phyloP scores from a whole-genome alignment of 148 eudicot species.

The Euryodendron excelsum region DNA sequence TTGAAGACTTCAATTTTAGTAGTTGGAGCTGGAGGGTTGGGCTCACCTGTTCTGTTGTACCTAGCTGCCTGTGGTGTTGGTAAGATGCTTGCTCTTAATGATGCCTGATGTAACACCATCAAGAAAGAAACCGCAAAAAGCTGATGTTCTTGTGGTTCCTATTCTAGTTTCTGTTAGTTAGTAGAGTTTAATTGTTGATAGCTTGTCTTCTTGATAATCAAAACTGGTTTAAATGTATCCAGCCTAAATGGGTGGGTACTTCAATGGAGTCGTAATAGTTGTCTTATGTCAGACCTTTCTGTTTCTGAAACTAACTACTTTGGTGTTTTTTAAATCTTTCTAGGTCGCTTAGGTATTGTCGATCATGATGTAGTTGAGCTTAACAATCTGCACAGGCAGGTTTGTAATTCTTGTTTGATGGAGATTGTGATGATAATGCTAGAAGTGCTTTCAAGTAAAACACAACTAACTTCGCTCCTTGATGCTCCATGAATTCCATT shows the following conservation, averaged over 20 bases:
- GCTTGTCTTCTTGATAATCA: not conserved
- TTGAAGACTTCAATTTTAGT: conserved; percentile 80
- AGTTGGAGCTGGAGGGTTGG: conserved; percentile 98
- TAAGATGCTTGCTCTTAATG: conserved; percentile 27
- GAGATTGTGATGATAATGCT: not conserved
- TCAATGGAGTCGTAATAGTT: not conserved
- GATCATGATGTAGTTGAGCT: conserved; percentile 99
- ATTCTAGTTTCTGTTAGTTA: not conserved
- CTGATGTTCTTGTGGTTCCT: not conserved
- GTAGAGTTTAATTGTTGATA: not conserved
- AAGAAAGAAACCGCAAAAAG: conserved; percentile 1
- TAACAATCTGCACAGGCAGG: conserved; percentile 99
- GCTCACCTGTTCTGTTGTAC: conserved; percentile 90
- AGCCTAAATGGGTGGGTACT: not conserved
- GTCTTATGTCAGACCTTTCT: not conserved
- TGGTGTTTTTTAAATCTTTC: conserved; percentile 7
- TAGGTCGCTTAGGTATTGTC: conserved; percentile 88
- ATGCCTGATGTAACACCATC: not conserved
- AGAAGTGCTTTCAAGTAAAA: not conserved
- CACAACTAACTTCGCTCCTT: not conserved
- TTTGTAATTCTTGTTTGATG: conserved; percentile 2
- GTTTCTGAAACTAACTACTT: not conserved
- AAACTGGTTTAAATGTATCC: not conserved
- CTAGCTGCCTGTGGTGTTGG: conserved; percentile 97
- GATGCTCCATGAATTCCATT: not conserved